phyloP scores from a whole-genome alignment of 208 protist genomes.

The Crithidia sp. region DNA sequence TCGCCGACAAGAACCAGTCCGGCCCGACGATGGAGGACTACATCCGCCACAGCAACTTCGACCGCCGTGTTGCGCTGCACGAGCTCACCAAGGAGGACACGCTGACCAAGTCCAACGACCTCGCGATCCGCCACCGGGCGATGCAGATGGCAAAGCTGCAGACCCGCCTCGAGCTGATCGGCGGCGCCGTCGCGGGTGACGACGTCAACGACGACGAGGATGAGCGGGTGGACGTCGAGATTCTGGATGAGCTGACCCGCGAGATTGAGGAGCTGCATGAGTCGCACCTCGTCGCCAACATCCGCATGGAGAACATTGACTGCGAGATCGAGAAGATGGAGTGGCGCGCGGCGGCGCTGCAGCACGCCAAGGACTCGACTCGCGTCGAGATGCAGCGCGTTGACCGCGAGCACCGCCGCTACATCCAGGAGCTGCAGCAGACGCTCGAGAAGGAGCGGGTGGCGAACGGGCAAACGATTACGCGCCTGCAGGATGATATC shows the following conservation, averaged over 20 bases:
- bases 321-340: slow-evolving; percentile 68
- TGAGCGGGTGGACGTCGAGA: slow-evolving; percentile 72
- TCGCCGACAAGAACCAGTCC: slow-evolving; percentile 46
- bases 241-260: slow-evolving; percentile 56
- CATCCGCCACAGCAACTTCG: slow-evolving; percentile 60
- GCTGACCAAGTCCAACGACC: slow-evolving; percentile 59
- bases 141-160: slow-evolving; percentile 78
- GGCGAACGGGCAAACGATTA: slow-evolving; percentile 53
- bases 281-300: slow-evolving; percentile 46
- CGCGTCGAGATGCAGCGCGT: slow-evolving; percentile 56
- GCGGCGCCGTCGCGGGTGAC: slow-evolving; percentile 65
- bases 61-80: slow-evolving; percentile 61
- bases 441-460: slow-evolving; percentile 55
- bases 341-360: slow-evolving; percentile 47
- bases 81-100: slow-evolving; percentile 58
- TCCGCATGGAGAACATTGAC: slow-evolving; percentile 62
- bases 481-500: slow-evolving; percentile 55
- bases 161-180: slow-evolving; percentile 78
- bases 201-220: slow-evolving; percentile 40
- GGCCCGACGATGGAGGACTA: slow-evolving; percentile 52
- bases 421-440: slow-evolving; percentile 50
- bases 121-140: slow-evolving; percentile 65
- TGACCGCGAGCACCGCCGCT: slow-evolving; percentile 62
- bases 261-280: slow-evolving; percentile 68
- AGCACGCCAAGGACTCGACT: slow-evolving; percentile 59